phyloP scores from a whole-genome alignment of 371 early-diverging fungal species.

The Mortierella sp. region DNA sequence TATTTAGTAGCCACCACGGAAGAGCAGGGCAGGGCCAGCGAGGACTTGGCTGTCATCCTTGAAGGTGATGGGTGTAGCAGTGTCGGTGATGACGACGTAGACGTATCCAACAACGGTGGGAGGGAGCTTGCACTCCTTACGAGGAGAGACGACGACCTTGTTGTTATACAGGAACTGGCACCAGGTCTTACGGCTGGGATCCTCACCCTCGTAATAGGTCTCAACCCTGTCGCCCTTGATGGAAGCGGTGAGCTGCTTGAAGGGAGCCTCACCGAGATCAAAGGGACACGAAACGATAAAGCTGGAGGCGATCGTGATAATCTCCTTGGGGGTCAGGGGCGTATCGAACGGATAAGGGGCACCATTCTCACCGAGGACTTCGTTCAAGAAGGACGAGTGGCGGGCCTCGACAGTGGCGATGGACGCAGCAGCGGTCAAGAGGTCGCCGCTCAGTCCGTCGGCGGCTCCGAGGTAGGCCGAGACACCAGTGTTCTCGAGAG shows the following conservation, averaged over 20 bases:
- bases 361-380: not conserved
- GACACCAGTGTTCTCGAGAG: slow-evolving; percentile 64
- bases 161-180: slow-evolving; percentile 37
- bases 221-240: slow-evolving; percentile 8
- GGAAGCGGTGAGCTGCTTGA: slow-evolving; percentile 17
- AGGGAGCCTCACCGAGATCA: slow-evolving; percentile 19
- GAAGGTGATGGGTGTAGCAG: slow-evolving; percentile 17
- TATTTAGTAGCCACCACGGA: slow-evolving; percentile 26
- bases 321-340: slow-evolving; percentile 12
- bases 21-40: slow-evolving; percentile 41
- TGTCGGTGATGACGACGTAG: slow-evolving; percentile 38
- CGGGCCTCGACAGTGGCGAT: slow-evolving; percentile 38
- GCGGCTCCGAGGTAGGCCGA: slow-evolving; percentile 62
- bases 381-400: slow-evolving; percentile 36
- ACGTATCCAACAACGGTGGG: slow-evolving; percentile 17
- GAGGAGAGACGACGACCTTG: slow-evolving; percentile 22
- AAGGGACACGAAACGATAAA: slow-evolving; percentile 31
- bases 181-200: not conserved
- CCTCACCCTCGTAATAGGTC: slow-evolving; percentile 11
- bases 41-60: slow-evolving; percentile 24
- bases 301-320: slow-evolving; percentile 25
- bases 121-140: slow-evolving; percentile 21
- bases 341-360: slow-evolving; percentile 42
- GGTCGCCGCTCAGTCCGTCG: slow-evolving; percentile 13
- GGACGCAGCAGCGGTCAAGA: slow-evolving; percentile 24